Percentiles rank a stretch among this genome's conserved stretches.
Conservation (phyloP, 192 early-diverging fungal species). For the Coemansia sp. region DNA sequence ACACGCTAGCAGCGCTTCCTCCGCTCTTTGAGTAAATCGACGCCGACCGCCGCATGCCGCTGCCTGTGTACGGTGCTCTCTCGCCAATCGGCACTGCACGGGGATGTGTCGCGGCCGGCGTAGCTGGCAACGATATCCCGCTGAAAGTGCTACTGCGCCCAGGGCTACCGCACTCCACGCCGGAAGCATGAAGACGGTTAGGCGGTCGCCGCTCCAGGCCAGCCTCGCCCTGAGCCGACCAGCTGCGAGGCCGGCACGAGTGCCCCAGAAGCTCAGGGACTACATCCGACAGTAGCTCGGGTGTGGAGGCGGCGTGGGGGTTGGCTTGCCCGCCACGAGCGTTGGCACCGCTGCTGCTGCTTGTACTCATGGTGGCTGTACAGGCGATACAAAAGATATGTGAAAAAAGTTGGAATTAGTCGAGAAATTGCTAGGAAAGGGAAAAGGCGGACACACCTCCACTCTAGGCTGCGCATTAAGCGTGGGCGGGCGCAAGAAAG, state of each 20-base stretch:
- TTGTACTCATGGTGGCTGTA: background rate
- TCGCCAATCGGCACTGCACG: no score
- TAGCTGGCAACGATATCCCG: background rate
- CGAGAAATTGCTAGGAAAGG: background rate
- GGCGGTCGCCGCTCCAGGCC: background rate
- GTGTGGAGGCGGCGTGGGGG: conserved; percentile 32
- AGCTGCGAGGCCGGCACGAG: conserved; percentile 43
- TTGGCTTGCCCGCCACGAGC: background rate
- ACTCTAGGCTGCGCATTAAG: background rate
- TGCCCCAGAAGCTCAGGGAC: conserved; percentile 29
- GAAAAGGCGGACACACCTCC: background rate
- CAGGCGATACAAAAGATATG: background rate
- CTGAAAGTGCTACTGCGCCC: conserved; percentile 2
- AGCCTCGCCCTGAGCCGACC: conserved; percentile 25
- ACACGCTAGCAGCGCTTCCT: background rate
- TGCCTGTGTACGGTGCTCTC: no score
- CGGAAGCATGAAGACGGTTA: background rate
- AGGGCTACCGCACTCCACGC: background rate
- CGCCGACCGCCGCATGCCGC: conserved; percentile 14
- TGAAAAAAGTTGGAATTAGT: background rate
- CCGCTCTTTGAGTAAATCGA: conserved; percentile 25
- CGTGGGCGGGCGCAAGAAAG: background rate
- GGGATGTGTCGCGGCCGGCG: background rate
- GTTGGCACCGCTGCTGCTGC: background rate
- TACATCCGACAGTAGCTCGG: conserved; percentile 28